These are phyloP conservation scores for Trichoderma erinaceum DNA, from an alignment of 495 filamentous ascomycete genomes.

Conservation along the genomic window DNA sequence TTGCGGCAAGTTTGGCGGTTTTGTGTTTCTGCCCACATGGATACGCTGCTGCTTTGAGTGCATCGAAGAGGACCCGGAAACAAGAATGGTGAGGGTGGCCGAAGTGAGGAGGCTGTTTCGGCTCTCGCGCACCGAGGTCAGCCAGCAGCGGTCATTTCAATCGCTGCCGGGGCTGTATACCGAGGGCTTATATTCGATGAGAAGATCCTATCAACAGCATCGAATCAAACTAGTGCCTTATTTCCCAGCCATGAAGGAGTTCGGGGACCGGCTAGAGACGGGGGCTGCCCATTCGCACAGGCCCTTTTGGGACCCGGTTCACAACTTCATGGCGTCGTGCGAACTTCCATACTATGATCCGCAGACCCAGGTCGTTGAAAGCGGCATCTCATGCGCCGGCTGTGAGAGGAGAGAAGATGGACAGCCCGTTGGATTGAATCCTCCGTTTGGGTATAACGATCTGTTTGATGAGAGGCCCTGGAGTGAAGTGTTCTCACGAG, in stretches of 20 bases:
- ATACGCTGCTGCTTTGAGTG: slow-evolving; percentile 10
- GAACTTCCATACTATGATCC: slow-evolving; percentile 7
- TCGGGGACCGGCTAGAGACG: background rate
- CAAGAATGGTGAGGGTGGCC: slow-evolving; percentile 5
- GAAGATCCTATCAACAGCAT: background rate
- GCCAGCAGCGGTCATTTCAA: slow-evolving; percentile 1
- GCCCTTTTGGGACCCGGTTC: slow-evolving; percentile 7
- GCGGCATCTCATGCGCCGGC: slow-evolving; percentile 2
- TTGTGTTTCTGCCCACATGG: background rate
- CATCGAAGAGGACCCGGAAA: slow-evolving; percentile 6
- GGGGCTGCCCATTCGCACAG: background rate
- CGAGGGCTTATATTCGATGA: background rate
- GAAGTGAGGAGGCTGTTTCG: slow-evolving; percentile 5
- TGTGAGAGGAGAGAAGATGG: background rate
- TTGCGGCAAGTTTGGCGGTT: slow-evolving; percentile 11
- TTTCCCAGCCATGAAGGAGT: slow-evolving; percentile 6
- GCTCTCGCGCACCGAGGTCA: background rate
- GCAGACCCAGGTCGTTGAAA: background rate
- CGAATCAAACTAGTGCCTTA: background rate
- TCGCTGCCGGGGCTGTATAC: background rate
- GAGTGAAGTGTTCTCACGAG: background rate
- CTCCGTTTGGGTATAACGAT: background rate
- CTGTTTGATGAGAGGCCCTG: background rate
- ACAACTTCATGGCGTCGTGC: slow-evolving; percentile 13
- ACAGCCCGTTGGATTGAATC: background rate